A percentile compares a stretch with the other conserved stretches of the same genome.
Evolutionary conservation across 805 yeast species (phyloP).

Genomic region (Spathaspora girioi): DNA sequence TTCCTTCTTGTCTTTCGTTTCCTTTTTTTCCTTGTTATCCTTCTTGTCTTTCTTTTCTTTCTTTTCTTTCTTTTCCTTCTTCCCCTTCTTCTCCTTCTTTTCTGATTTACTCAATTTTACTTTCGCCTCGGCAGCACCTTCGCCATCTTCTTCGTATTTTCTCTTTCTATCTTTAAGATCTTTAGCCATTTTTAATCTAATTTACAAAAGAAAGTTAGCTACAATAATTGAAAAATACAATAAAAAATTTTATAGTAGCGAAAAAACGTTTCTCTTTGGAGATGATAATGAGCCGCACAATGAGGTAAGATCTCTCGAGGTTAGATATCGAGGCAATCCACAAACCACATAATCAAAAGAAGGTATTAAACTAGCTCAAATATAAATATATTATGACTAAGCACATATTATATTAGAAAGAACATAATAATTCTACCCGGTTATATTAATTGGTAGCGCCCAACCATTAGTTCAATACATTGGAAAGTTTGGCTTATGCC

Average conservation of each 20-base stretch:
- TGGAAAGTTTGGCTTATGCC: too few species aligned
- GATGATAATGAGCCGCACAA: slow-evolving; percentile 2
- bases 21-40: slow-evolving; percentile 25
- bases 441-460: too few species aligned
- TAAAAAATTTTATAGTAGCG: not conserved
- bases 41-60: slow-evolving; percentile 21
- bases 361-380: too few species aligned
- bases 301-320: not conserved
- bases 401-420: too few species aligned
- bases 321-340: not conserved
- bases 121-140: slow-evolving; percentile 19
- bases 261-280: not conserved
- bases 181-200: slow-evolving; percentile 10
- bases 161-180: slow-evolving; percentile 18
- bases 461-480: too few species aligned
- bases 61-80: slow-evolving; percentile 26
- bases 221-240: not conserved
- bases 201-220: not conserved
- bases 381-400: too few species aligned
- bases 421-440: too few species aligned
- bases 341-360: not conserved
- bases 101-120: slow-evolving; percentile 23
- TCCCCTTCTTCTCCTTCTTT: slow-evolving; percentile 24
- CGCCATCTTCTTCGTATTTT: slow-evolving; percentile 12
- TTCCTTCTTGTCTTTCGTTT: slow-evolving; percentile 21